Evolutionary conservation across 331 rosid genomes (phyloP), one percentile per base, ranked within the genome.

Genomic region (Ulmus americana): DNA sequence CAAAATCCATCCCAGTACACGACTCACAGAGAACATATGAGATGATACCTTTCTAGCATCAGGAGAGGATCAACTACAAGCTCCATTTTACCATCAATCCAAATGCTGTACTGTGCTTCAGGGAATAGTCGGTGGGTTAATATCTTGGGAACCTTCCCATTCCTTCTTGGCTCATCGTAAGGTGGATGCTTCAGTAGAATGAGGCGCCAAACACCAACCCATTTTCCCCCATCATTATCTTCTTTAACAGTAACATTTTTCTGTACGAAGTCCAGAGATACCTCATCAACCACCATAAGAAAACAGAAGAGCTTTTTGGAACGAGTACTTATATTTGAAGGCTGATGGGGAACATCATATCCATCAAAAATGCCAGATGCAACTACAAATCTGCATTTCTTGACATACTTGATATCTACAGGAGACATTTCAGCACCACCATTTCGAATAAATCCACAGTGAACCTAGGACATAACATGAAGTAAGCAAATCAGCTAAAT

Each of bases 51-150:
- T 79, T 92, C 98, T 55, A 94, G 90, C 38, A 89, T 85, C 63
- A 75, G 95, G 83, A 92, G 66, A 13, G 98, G 97, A 80, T 94
- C 98, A 53, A 94, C 98, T 38, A 94, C 64, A 66, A 89, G 84
- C 88, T 89, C 98, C 98, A 94, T 92, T 83, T 92, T 92, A 72
- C 96, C 98, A 82, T 92, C 98, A n/a, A 94, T 87, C 98, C 98
- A 94, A 59, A 94, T 87, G 79, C 97, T 89, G 77, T 94, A 89
- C 64, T 82, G 98, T 60, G 96, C 88, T 61, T 85, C 84, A 71
- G 98, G 96, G 81, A 83, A 92, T 61, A 92, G 64, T 54, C 96
- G 82, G 76, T 92, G 97, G 46, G 95, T 89, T 83, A 92, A 41
- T 61, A 92, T 92, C 80, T 92, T 92, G 10, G 97, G 97, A 73